Conservation (phyloP, 2,329 filamentous ascomycete genomes). For the Xylariaceae sp. region DNA sequence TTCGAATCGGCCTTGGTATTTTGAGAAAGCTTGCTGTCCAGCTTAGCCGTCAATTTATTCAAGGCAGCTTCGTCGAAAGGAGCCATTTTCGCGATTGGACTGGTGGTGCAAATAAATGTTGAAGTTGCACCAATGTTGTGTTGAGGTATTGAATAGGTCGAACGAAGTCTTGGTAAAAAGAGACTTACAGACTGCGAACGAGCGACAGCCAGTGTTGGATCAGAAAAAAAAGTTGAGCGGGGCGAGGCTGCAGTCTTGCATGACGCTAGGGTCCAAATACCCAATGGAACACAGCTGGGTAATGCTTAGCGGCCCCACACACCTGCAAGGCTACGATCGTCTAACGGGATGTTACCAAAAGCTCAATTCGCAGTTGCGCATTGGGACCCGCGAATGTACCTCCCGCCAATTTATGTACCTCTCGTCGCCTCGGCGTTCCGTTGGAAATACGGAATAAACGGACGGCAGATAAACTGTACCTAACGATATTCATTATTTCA, state of each 20-base stretch:
- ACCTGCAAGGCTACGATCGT: constrained; percentile 6
- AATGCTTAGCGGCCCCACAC: background rate
- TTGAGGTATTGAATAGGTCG: background rate
- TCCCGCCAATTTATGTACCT: too few species aligned
- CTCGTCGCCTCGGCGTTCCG: too few species aligned
- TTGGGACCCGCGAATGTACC: background rate
- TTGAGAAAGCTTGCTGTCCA: constrained; percentile 48
- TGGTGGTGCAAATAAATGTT: background rate
- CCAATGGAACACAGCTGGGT: constrained; percentile 5
- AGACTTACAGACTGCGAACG: constrained; percentile 7
- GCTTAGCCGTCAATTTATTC: constrained; percentile 50
- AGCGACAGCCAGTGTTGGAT: constrained; percentile 9
- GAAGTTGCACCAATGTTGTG: background rate
- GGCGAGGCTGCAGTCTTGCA: constrained; percentile 21
- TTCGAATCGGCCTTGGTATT: constrained; percentile 30
- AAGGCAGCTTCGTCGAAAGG: constrained; percentile 48
- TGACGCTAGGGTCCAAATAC: background rate
- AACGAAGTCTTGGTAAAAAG: too few species aligned
- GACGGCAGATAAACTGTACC: background rate
- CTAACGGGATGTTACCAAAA: background rate
- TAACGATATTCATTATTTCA: background rate
- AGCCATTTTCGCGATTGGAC: constrained; percentile 24
- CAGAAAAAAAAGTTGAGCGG: constrained; percentile 28
- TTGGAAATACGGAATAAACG: background rate
- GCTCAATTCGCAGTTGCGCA: background rate